A percentile compares a stretch with the other conserved stretches of the same genome.
These are phyloP conservation scores for Aphanomyces stellatus DNA, from an alignment of 352 stramenopile species.

Conservation along the genomic window DNA sequence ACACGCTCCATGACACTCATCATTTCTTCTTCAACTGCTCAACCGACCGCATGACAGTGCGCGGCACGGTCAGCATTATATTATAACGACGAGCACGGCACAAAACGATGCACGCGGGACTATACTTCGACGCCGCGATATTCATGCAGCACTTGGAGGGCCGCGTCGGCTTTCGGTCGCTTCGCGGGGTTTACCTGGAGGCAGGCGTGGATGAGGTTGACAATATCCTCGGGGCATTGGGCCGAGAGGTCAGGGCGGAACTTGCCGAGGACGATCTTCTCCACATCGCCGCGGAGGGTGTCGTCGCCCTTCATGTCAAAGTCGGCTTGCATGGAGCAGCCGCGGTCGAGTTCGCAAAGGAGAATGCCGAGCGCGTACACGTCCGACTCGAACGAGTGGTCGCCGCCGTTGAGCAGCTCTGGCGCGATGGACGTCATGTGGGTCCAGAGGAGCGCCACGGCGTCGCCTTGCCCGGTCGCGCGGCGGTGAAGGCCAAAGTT, in stretches of 20 bases:
- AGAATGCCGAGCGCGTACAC: constrained; percentile 14
- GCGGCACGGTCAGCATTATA: no score
- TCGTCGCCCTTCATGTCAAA: constrained; percentile 1
- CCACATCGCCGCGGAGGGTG: constrained; percentile 1
- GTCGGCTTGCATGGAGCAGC: neutral
- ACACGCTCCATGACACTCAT: no score
- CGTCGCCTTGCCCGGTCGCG: no score
- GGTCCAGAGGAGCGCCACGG: neutral
- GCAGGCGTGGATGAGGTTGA: constrained; percentile 1
- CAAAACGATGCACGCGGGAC: neutral
- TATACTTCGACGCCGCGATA: constrained; percentile 3
- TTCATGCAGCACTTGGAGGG: neutral
- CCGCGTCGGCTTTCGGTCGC: neutral
- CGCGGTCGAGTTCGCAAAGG: constrained; percentile 12
- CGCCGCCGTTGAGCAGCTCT: constrained; percentile 1
- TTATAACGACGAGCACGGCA: no score
- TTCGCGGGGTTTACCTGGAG: neutral
- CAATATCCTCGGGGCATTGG: constrained; percentile 7
- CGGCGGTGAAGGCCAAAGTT: constrained; percentile 23
- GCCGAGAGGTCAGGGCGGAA: neutral
- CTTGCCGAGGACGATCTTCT: neutral
- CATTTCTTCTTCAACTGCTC: no score
- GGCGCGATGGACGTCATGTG: neutral
- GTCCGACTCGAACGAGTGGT: neutral
- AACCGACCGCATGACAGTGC: no score